phyloP scores from a whole-genome alignment of 495 filamentous ascomycete species.

The Aspergillus panamensis region DNA sequence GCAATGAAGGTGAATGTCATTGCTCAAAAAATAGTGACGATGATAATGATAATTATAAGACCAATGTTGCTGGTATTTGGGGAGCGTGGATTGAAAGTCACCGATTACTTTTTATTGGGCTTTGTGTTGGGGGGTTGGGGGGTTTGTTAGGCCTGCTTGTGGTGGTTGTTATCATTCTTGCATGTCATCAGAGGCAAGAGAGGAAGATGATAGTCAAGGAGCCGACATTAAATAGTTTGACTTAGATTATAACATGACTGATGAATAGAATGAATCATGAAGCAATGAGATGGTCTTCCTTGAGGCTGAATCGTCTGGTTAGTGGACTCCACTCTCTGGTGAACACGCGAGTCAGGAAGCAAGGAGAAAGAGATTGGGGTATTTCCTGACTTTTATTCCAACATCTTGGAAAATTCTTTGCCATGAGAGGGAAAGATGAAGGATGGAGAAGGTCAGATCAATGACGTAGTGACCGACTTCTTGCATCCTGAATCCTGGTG shows the following conservation, averaged over 20 bases:
- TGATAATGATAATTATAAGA: slow-evolving; percentile 46
- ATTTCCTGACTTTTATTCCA: too few relatives aligned
- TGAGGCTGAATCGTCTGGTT: too few relatives aligned
- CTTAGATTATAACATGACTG: neutral
- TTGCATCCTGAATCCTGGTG: too few relatives aligned
- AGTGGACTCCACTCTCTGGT: too few relatives aligned
- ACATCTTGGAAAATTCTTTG: too few relatives aligned
- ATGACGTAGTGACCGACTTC: too few relatives aligned
- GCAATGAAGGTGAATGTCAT: slow-evolving; percentile 64
- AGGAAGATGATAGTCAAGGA: slow-evolving; percentile 1
- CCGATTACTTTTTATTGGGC: slow-evolving; percentile 7
- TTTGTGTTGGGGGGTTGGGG: slow-evolving; percentile 8
- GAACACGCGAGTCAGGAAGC: too few relatives aligned
- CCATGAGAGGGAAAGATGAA: too few relatives aligned
- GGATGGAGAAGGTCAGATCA: too few relatives aligned
- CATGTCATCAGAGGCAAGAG: neutral
- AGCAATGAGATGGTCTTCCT: neutral
- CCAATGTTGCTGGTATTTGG: neutral
- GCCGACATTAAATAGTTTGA: neutral
- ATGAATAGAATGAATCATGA: neutral
- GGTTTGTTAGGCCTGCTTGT: slow-evolving; percentile 6
- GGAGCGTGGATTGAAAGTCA: slow-evolving; percentile 9
- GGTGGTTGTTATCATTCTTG: neutral
- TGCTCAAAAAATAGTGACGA: slow-evolving; percentile 53
- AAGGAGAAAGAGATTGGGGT: too few relatives aligned